Conservation (phyloP, 164 flowering plant species). For the Kalanchoe fedtschenkoi region DNA sequence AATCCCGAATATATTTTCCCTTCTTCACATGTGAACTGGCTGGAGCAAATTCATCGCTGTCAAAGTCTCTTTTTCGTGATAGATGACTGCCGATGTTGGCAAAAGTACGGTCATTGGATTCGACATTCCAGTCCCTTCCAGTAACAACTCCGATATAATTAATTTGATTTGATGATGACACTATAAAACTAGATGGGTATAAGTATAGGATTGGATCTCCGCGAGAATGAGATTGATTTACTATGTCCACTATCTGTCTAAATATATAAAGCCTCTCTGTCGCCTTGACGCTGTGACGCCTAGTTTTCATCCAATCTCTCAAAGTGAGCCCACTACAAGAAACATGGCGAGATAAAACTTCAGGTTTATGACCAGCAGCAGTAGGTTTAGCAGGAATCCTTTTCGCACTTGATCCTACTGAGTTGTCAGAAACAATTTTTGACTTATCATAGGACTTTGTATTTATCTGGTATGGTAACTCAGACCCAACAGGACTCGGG, state of each 20-base stretch:
- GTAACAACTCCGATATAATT: slow-evolving; percentile 39
- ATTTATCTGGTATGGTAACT: slow-evolving; percentile 15
- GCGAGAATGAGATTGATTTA: slow-evolving; percentile 52
- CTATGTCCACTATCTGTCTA: slow-evolving; percentile 56
- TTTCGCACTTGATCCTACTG: slow-evolving; percentile 13
- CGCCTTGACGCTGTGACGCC: slow-evolving; percentile 32
- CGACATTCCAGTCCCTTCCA: slow-evolving; percentile 17
- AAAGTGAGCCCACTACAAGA: slow-evolving; percentile 36
- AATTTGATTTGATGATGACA: slow-evolving; percentile 45
- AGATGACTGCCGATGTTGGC: slow-evolving; percentile 11
- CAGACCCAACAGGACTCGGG: slow-evolving; percentile 19
- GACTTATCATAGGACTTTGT: slow-evolving; percentile 15
- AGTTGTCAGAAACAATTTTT: slow-evolving; percentile 21
- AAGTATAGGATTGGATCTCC: slow-evolving; percentile 48
- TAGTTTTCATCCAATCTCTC: slow-evolving; percentile 58
- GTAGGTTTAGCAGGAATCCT: slow-evolving; percentile 3
- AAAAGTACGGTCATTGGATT: slow-evolving; percentile 16
- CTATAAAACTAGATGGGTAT: slow-evolving; percentile 60
- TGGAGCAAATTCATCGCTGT: slow-evolving; percentile 15
- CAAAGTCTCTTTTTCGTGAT: slow-evolving; percentile 29
- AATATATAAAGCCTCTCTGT: slow-evolving; percentile 48
- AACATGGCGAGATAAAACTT: slow-evolving; percentile 9
- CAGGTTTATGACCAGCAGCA: slow-evolving; percentile 12
- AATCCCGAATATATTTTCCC: slow-evolving; percentile 28
- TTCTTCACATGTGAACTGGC: slow-evolving; percentile 29